Percentiles rank a stretch among this genome's conserved stretches.
These are phyloP conservation scores for Mucor mucedo DNA, from an alignment of 371 early-diverging fungal species.

Conservation along the genomic window DNA sequence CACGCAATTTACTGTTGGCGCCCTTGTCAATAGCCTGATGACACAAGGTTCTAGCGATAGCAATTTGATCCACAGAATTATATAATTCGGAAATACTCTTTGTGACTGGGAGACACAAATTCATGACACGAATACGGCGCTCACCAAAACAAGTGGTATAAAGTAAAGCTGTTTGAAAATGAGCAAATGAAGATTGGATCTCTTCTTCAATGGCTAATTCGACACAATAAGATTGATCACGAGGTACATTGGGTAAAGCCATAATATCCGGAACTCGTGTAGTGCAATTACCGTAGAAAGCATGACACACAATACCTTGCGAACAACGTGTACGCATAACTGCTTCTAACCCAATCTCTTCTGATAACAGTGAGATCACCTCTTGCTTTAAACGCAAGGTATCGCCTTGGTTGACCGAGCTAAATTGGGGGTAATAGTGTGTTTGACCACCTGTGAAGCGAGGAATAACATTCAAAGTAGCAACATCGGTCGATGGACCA, in stretches of 20 bases:
- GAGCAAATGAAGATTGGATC: constrained; percentile 66
- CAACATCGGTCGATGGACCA: constrained; percentile 77
- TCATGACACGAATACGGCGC: constrained; percentile 86
- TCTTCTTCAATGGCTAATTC: constrained; percentile 80
- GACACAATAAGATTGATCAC: constrained; percentile 84
- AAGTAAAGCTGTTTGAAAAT: constrained; percentile 88
- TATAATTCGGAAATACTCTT: constrained; percentile 73
- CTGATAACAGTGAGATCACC: constrained; percentile 66
- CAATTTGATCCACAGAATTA: constrained; percentile 70
- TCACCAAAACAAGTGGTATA: constrained; percentile 77
- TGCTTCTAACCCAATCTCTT: constrained; percentile 81
- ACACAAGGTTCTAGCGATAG: constrained; percentile 65
- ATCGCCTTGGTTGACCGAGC: constrained; percentile 68
- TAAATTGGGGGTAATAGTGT: constrained; percentile 86
- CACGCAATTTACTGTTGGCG: constrained; percentile 68
- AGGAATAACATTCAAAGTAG: constrained; percentile 78
- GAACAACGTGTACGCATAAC: constrained; percentile 89
- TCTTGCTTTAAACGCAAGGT: constrained; percentile 73
- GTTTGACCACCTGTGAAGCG: constrained; percentile 90
- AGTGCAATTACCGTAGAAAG: constrained; percentile 88
- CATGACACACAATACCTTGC: constrained; percentile 74
- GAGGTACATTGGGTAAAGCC: constrained; percentile 85
- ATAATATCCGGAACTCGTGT: constrained; percentile 84
- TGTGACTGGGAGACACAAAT: constrained; percentile 78
- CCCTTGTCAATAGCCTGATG: constrained; percentile 75